Percentiles rank a stretch among this genome's conserved stretches.
Evolutionary conservation across 148 eudicot species (phyloP).

Genomic region (Cornus controversa): DNA sequence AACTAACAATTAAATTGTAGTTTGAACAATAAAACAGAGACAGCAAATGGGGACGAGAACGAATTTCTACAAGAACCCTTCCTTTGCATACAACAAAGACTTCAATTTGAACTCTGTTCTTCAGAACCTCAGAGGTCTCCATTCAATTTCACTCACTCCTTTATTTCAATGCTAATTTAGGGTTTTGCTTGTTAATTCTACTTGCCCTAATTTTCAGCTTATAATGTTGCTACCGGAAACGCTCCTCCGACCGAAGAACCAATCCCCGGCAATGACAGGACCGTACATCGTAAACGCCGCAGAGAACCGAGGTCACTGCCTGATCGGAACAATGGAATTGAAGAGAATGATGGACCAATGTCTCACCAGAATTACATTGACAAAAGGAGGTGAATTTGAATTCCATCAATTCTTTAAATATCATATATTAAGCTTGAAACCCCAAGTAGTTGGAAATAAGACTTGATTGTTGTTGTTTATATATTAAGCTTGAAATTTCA

Average conservation of each 20-base stretch:
- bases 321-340: constrained; percentile 8
- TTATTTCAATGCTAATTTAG: background rate
- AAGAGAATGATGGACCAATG: constrained; percentile 52
- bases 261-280: constrained; percentile 7
- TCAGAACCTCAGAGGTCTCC: constrained; percentile 58
- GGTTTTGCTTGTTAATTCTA: constrained; percentile 1
- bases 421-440: background rate
- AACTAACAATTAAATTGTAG: too few relatives aligned
- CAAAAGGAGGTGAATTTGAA: constrained; percentile 41
- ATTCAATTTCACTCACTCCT: background rate
- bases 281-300: constrained; percentile 37
- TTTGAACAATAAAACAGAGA: background rate
- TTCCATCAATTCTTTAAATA: background rate
- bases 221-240: constrained; percentile 62
- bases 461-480: too few relatives aligned
- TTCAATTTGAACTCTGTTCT: constrained; percentile 60
- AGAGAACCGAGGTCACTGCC: constrained; percentile 27
- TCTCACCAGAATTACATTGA: constrained; percentile 74
- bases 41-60: constrained; percentile 49
- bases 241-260: constrained; percentile 30
- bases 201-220: constrained; percentile 32
- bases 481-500: background rate
- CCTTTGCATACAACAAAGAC: constrained; percentile 54
- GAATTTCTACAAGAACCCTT: constrained; percentile 80
- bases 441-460: too few relatives aligned